A percentile compares a stretch with the other conserved stretches of the same genome.
phyloP scores from a whole-genome alignment of 2,329 filamentous ascomycete genomes.

The Diaporthe sp. region DNA sequence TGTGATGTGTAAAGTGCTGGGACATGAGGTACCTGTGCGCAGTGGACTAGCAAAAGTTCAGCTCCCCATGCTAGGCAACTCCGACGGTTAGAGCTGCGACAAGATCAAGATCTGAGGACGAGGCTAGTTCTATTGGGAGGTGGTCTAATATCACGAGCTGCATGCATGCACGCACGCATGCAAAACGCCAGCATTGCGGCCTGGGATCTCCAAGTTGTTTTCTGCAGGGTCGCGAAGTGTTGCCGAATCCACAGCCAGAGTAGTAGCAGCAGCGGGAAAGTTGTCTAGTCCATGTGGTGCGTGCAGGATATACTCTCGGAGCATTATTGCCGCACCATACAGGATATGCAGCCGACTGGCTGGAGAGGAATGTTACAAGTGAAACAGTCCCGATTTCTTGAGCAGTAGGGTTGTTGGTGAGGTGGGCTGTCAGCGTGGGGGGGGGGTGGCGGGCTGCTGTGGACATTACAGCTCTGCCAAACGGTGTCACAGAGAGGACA shows the following conservation, averaged over 20 bases:
- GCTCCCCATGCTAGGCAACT: not conserved
- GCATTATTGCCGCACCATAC: not conserved
- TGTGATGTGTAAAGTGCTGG: too few species aligned
- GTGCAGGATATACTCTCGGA: not conserved
- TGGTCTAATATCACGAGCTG: not conserved
- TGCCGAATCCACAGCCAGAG: not conserved
- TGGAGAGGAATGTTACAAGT: not conserved
- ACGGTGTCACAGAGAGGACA: not conserved
- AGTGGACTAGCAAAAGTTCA: not conserved
- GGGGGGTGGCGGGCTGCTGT: not conserved
- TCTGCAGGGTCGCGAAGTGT: not conserved
- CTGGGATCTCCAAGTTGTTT: not conserved
- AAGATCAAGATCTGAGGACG: conserved; percentile 4
- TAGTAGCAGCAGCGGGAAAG: not conserved
- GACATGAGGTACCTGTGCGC: not conserved
- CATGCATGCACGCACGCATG: conserved; percentile 7
- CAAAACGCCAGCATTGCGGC: not conserved
- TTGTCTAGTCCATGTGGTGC: not conserved
- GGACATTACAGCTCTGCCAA: not conserved
- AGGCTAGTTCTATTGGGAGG: not conserved
- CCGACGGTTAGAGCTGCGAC: not conserved
- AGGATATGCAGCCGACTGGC: conserved; percentile 5
- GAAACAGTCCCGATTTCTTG: not conserved
- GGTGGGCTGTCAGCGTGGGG: not conserved
- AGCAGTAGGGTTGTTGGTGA: not conserved